A percentile compares a stretch with the other conserved stretches of the same genome.
These are phyloP conservation scores for Leccinum insigne DNA, from an alignment of 1,284 basidiomycete genomes.

Conservation along the genomic window DNA sequence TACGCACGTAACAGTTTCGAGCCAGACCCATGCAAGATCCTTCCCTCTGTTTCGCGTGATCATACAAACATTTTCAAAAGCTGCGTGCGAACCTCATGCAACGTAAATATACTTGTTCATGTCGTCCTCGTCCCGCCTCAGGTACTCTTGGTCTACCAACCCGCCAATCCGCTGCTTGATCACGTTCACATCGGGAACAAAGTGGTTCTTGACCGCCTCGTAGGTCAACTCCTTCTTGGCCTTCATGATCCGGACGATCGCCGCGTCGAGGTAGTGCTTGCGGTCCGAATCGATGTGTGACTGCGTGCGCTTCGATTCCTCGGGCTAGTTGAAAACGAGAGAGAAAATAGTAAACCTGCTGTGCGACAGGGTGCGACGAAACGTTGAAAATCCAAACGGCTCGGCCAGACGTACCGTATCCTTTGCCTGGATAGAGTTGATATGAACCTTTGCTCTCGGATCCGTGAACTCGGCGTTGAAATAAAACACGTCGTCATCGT, in stretches of 20 bases:
- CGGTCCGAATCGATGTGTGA: slow-evolving; percentile 86
- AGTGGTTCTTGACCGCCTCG: slow-evolving; percentile 81
- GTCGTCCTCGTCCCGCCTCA: slow-evolving; percentile 74
- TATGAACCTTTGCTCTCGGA: slow-evolving; percentile 79
- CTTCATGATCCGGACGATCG: slow-evolving; percentile 96
- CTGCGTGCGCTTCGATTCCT: slow-evolving; percentile 87
- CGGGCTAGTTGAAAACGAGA: slow-evolving; percentile 49
- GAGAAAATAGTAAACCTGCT: neutral
- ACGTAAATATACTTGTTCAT: slow-evolving; percentile 76
- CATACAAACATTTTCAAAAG: neutral
- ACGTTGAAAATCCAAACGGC: neutral
- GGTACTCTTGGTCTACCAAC: slow-evolving; percentile 85
- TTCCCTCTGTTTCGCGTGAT: neutral
- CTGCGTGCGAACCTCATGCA: slow-evolving; percentile 38
- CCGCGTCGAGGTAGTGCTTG: slow-evolving; percentile 85
- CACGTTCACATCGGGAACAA: slow-evolving; percentile 67
- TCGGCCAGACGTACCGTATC: slow-evolving; percentile 33
- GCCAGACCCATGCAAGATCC: neutral
- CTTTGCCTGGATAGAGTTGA: slow-evolving; percentile 96
- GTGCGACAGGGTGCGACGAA: neutral
- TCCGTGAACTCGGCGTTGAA: slow-evolving; percentile 89
- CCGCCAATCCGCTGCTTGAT: slow-evolving; percentile 86
- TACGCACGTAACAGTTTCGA: neutral
- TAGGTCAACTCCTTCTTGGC: slow-evolving; percentile 78
- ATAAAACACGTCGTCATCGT: slow-evolving; percentile 69